Evolutionary conservation across 495 filamentous ascomycete species (phyloP), one percentile per base, ranked within the genome.

Genomic region (Aspergillus sclerotioniger): DNA sequence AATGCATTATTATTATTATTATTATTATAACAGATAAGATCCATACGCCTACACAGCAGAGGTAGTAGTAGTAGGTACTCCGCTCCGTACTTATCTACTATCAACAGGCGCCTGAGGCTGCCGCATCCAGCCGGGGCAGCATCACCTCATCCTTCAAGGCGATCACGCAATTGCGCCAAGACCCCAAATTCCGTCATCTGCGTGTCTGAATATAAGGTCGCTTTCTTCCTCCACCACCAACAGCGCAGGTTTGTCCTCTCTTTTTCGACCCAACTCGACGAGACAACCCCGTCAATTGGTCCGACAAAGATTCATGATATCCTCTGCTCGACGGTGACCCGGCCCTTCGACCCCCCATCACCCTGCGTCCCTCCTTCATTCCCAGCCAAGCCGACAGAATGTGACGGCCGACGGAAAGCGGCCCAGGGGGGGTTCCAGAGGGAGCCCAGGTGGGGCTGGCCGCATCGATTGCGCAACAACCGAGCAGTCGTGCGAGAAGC

Each of bases 121-220:
- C 33, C 49, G 35, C 41, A 41, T 53, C 16, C 10, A 8, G 20
- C 51, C 12, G n/a, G n/a, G 32, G 16, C 8, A 25, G 51, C 13
- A 32, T 50, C 25, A 56, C 59, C 53, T 61, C 59, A 61, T 62
- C 49, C 25, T 25, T n/a, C 35, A 3, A 33, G 28, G 53, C 43
- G 63, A 76, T 67, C 74, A 76, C 72, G 74, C 72, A 67, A 75
- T 76, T 71, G 25, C 57, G 74, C 74, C 74, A 76, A 77, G 72
- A 16, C 67, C 55, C 15, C 55, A 53, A 60, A 43, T 35, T 25
- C 63, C 61, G 62, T 63, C 63, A 44, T 56, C 32, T 59, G 13
- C 19, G 46, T 51, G 31, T 29, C 29, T 32, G 44, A 68, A 65
- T 76, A 77, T 73, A 74, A 73, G 62, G 47, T 55, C 45, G 28